Evolutionary conservation across 495 filamentous ascomycete species (phyloP).

Genomic region (Lasiosphaeris hirsuta): DNA sequence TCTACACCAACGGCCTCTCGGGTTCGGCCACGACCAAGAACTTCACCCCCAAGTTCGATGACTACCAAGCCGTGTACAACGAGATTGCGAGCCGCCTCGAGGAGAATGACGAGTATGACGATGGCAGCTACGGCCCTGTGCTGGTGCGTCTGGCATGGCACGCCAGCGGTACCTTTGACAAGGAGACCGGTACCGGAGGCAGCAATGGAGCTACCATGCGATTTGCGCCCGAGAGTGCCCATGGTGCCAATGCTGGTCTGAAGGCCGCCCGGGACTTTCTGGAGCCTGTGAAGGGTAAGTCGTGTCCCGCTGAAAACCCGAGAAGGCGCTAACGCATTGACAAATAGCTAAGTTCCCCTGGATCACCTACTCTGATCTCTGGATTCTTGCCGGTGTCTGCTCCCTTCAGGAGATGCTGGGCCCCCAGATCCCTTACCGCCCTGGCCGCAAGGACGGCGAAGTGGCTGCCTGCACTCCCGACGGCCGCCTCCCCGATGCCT

Average conservation of each 20-base stretch:
- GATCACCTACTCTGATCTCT: constrained; percentile 95
- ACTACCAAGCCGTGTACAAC: constrained; percentile 97
- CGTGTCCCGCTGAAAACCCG: background rate
- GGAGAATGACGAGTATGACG: constrained; percentile 92
- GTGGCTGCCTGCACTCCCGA: constrained; percentile 88
- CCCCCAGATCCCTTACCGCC: constrained; percentile 82
- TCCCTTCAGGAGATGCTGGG: constrained; percentile 96
- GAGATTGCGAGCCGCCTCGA: constrained; percentile 74
- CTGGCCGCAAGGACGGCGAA: constrained; percentile 80
- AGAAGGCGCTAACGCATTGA: constrained; percentile 30
- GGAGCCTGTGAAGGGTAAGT: constrained; percentile 77
- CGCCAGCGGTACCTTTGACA: constrained; percentile 84
- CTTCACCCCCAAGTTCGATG: constrained; percentile 73
- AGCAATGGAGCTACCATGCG: constrained; percentile 98
- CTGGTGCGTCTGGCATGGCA: constrained; percentile 85
- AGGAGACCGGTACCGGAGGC: constrained; percentile 83
- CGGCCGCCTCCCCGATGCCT: constrained; percentile 87
- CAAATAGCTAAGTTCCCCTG: constrained; percentile 74
- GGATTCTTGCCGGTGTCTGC: constrained; percentile 83
- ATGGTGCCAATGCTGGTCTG: constrained; percentile 93
- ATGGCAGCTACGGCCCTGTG: constrained; percentile 93
- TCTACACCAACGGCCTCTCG: constrained; percentile 53
- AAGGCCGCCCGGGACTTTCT: constrained; percentile 87
- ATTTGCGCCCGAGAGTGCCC: constrained; percentile 85
- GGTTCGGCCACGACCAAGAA: constrained; percentile 46